Base-by-base conservation (phyloP, 495 filamentous ascomycete species). In the Penicillium paradoxum region DNA sequence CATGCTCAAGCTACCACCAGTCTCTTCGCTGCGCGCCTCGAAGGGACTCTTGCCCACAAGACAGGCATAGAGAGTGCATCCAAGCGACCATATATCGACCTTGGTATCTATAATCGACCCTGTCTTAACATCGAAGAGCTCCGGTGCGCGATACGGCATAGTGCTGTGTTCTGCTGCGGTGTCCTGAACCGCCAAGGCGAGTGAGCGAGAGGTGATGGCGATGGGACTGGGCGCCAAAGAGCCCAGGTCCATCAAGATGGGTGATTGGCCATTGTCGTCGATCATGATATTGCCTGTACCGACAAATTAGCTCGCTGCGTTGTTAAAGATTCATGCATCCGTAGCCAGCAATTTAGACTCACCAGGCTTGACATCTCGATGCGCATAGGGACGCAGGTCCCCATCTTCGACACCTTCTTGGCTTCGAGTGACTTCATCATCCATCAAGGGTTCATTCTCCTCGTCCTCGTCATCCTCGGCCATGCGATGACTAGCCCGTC, bases 361-460 rank as follows among this genome's bases (percentile, higher is more conserved):
- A 92, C 90, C 93, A 57, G 93, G 93, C 69, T 98, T 98, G 65
- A 98, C 95, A 74, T 98, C 93, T 61, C 93, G 76, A 74, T 98
- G 93, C 30, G 95, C 90, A 71, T 96, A 98, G 14, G 90, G 89
- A 58, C 88, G 78, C 46, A 83, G 67, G 46, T 84, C 80, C 8
- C 90, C 89, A 15, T 85, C 82, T 19, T 77, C 80, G 19, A 88
- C 74, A 4, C 86, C 86, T 54, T 89, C 84, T 59, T 90, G 86
- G 51, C 80, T 80, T 44, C 67, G 73, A 13, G 83, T 85, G 43
- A 91, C 85, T 63, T 96, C 91, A 14, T 84, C 83, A 33, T 89
- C 86, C 86, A 96, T 89, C 63, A 96, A 74, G 33, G 88, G 85
- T 63, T 88, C 81, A 49, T 87, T 79, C 63, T 92, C 88, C 30